phyloP scores from a whole-genome alignment of 2,329 filamentous ascomycete species.

The Pseudofabraea citricarpa region DNA sequence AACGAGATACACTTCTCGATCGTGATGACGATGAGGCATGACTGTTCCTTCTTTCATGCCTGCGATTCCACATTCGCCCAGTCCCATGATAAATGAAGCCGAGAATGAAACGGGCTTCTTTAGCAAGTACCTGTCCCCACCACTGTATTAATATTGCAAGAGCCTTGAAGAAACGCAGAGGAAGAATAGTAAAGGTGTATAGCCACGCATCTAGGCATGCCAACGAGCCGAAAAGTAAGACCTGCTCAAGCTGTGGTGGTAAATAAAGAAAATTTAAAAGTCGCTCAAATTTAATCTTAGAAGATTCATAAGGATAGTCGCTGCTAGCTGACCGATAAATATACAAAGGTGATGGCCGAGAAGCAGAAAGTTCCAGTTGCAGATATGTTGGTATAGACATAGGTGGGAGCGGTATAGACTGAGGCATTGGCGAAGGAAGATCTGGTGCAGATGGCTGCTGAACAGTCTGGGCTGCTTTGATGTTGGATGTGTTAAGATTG shows the following conservation, averaged over 20 bases:
- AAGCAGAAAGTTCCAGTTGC: conserved; percentile 58
- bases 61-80: conserved; percentile 67
- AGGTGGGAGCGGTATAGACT: conserved; percentile 56
- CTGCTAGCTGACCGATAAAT: conserved; percentile 53
- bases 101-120: conserved; percentile 67
- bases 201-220: conserved; percentile 96
- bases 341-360: conserved; percentile 60
- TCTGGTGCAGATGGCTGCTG: conserved; percentile 11
- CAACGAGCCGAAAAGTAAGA: conserved; percentile 80
- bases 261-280: conserved; percentile 83
- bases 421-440: conserved; percentile 35
- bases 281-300: conserved; percentile 85
- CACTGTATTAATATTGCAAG: conserved; percentile 71
- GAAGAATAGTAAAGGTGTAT: conserved; percentile 92
- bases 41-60: conserved; percentile 42
- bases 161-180: conserved; percentile 81
- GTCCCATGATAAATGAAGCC: conserved; percentile 76
- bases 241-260: conserved; percentile 75
- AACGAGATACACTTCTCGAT: conserved; percentile 24
- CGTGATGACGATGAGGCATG: conserved; percentile 16
- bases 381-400: conserved; percentile 63
- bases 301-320: conserved; percentile 81
- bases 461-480: no score
- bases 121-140: conserved; percentile 68
- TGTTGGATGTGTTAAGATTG: conserved; percentile 16